Base-by-base conservation (phyloP, 306 rosid genomes). In the Chamaecrista fasciculata region DNA sequence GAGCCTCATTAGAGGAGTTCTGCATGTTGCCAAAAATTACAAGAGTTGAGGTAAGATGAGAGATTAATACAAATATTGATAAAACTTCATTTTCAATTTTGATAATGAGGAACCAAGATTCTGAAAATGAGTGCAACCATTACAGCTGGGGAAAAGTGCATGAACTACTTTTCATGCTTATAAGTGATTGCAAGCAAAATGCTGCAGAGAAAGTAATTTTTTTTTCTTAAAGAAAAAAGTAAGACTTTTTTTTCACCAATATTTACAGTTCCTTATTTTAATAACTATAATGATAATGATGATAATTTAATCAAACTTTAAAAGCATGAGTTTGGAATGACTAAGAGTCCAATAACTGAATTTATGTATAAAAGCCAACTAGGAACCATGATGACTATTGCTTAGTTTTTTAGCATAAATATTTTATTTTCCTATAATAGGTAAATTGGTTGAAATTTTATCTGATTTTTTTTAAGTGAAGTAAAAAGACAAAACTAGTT, bases 1-100 rank as follows among this genome's bases (percentile, higher is more conserved):
- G 92, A 80, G 86, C 96, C 84, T 94, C 97, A 26, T 84, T 61
- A 71, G 92, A 83, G 79, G 97, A 88, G 79, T 94, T 84, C 99
- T 94, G 90, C 84, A 81, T 49, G 58, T 29, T n/a, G 51, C 65
- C 29, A 62, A 52, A 34, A 74, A 52, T 16, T 59, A 43, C 47
- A 62, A 46, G 60, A 23, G 60, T 73, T 70, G 73, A 75, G 73
- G 29, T 34, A n/a, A 24, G 36, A 7, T 4, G 2, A 28, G 21
- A 58, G 25, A 8, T 16, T n/a, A 58, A 1, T 16, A 18, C 9
- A 36, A 4, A 12, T 59, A 11, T 33, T 18, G 12, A 76, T 46
- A 26, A 53, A n/a, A n/a, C n/a, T n/a, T n/a, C n/a, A n/a, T n/a
- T 55, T 9, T 55, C 61, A 10, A 25, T 14, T 19, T 11, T 53